A percentile compares a stretch with the other conserved stretches of the same genome.
Conservation (phyloP, 345 rosid genomes). For the Syzygium oleosum region DNA sequence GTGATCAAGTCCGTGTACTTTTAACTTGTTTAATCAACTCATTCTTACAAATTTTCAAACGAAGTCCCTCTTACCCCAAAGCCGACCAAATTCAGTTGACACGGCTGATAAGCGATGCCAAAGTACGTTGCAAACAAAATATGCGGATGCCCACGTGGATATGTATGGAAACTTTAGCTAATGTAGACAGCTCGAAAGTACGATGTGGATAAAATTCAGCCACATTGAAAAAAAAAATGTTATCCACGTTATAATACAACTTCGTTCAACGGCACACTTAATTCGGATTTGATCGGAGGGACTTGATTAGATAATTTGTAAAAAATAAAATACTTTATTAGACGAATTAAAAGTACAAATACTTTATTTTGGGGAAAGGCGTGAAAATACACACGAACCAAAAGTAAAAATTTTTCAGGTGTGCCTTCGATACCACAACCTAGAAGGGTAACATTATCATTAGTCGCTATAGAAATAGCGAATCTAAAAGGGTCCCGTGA, state of each 20-base stretch:
- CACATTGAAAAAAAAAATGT: background rate
- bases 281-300: rapidly evolving
- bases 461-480: background rate
- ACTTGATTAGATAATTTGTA: background rate
- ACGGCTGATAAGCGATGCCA: rapidly evolving
- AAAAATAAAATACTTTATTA: background rate
- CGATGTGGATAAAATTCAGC: background rate
- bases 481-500: background rate
- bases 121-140: background rate
- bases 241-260: rapidly evolving
- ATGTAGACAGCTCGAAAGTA: rapidly evolving
- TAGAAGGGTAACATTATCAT: background rate
- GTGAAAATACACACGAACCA: background rate
- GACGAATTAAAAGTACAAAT: background rate
- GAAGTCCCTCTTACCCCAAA: background rate
- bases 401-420: background rate
- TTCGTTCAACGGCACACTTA: background rate
- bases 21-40: background rate
- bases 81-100: background rate
- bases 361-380: background rate
- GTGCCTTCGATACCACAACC: background rate
- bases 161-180: background rate
- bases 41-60: background rate
- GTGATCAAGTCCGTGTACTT: background rate
- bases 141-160: background rate